Percentiles rank a stretch among this genome's conserved stretches.
Evolutionary conservation across 768 basidiomycete genomes (phyloP).

Genomic region (Cystofilobasidium bisporidii): DNA sequence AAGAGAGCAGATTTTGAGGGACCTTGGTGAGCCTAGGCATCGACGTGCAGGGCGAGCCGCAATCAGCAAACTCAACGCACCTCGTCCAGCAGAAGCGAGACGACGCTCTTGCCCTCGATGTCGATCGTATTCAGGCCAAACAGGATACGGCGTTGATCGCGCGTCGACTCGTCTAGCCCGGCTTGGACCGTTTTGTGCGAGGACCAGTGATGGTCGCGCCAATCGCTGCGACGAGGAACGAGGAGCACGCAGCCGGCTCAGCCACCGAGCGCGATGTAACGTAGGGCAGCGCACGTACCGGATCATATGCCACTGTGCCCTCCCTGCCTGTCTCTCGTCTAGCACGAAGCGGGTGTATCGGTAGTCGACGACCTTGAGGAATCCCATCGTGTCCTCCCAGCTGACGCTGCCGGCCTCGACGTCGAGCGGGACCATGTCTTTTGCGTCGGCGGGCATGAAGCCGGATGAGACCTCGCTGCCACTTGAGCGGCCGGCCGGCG

Average conservation of each 20-base stretch:
- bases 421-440: conserved; percentile 37
- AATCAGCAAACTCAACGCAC: conserved; percentile 42
- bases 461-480: conserved; percentile 7
- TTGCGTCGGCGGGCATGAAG: conserved; percentile 34
- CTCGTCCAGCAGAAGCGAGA: conserved; percentile 76
- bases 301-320: conserved; percentile 58
- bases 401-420: conserved; percentile 38
- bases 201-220: conserved; percentile 74
- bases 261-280: too few species aligned
- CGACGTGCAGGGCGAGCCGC: neutral
- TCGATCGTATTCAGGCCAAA: conserved; percentile 84
- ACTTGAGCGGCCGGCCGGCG: conserved; percentile 2
- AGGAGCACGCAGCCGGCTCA: too few species aligned
- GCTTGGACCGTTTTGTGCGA: conserved; percentile 53
- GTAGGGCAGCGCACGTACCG: conserved; percentile 47
- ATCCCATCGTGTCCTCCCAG: conserved; percentile 42
- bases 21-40: neutral
- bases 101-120: conserved; percentile 72
- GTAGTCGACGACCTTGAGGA: conserved; percentile 69
- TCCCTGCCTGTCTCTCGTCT: conserved; percentile 62
- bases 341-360: conserved; percentile 84
- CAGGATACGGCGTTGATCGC: conserved; percentile 58
- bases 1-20: neutral
- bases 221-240: conserved; percentile 52
- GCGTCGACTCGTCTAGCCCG: conserved; percentile 52